Conservation (phyloP, 1,139 yeast species). For the Magnusiomyces magnusii region DNA sequence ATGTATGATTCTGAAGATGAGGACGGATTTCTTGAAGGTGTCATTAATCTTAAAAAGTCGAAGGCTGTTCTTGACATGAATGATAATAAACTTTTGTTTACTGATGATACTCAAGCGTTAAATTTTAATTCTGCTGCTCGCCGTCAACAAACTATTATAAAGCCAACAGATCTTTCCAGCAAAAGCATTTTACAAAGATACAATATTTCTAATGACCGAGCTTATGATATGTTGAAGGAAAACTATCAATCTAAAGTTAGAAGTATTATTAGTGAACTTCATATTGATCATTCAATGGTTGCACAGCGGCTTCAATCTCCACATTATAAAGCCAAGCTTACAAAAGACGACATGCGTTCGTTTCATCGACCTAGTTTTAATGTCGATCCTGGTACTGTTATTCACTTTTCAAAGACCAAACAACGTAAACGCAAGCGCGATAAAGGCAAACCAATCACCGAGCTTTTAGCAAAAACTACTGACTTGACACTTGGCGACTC, state of each 20-base stretch:
- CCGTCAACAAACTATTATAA: background rate
- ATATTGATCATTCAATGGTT: slow-evolving; percentile 86
- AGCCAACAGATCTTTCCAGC: background rate
- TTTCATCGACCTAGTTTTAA: slow-evolving; percentile 75
- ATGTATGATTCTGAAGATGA: slow-evolving; percentile 55
- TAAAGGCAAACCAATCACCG: slow-evolving; percentile 70
- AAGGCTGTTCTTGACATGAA: slow-evolving; percentile 68
- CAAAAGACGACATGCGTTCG: slow-evolving; percentile 62
- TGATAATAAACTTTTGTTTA: slow-evolving; percentile 70
- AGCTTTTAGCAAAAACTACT: slow-evolving; percentile 58
- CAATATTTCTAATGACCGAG: slow-evolving; percentile 81
- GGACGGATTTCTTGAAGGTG: slow-evolving; percentile 73
- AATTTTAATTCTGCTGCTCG: background rate
- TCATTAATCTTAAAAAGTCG: slow-evolving; percentile 36
- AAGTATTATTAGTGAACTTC: slow-evolving; percentile 84
- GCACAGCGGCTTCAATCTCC: slow-evolving; percentile 87
- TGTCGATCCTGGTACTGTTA: slow-evolving; percentile 68
- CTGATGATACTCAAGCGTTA: slow-evolving; percentile 36
- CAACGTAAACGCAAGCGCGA: slow-evolving; percentile 85
- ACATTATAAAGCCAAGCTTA: slow-evolving; percentile 71
- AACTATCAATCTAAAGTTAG: slow-evolving; percentile 90
- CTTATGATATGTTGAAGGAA: slow-evolving; percentile 72
- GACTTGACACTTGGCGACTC: slow-evolving; percentile 84
- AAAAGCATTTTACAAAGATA: slow-evolving; percentile 38
- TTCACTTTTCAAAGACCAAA: slow-evolving; percentile 69